These are phyloP conservation scores for Isabelozyma heimii DNA, from an alignment of 805 yeast species.

Conservation along the genomic window DNA sequence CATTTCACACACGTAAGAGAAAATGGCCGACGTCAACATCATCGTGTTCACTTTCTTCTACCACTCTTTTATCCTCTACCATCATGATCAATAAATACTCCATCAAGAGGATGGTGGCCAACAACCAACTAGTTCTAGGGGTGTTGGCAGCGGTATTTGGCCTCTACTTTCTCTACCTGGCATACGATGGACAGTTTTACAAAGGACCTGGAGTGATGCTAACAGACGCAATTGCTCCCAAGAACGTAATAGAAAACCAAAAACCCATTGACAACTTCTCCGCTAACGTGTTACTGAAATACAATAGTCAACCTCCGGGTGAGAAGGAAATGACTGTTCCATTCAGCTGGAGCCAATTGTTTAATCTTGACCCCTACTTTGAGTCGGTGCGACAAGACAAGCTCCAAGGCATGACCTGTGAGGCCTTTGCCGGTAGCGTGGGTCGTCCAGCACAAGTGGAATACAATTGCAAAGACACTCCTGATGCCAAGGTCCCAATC, in stretches of 20 bases:
- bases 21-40: background rate
- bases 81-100: background rate
- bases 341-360: background rate
- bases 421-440: background rate
- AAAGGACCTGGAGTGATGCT: background rate
- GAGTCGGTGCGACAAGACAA: background rate
- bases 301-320: background rate
- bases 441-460: background rate
- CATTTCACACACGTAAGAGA: too few species aligned
- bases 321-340: background rate
- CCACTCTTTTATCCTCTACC: background rate
- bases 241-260: background rate
- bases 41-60: background rate
- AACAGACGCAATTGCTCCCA: background rate
- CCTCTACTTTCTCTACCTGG: background rate
- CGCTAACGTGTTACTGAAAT: background rate
- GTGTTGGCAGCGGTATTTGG: background rate
- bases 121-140: background rate
- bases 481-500: background rate
- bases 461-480: background rate
- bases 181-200: background rate
- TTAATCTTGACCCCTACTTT: background rate
- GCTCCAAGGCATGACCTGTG: background rate
- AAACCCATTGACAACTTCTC: background rate
- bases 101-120: background rate